Percentiles rank a stretch among this genome's conserved stretches.
phyloP scores from a whole-genome alignment of 192 early-diverging fungal genomes.

The Coemansia sp. region DNA sequence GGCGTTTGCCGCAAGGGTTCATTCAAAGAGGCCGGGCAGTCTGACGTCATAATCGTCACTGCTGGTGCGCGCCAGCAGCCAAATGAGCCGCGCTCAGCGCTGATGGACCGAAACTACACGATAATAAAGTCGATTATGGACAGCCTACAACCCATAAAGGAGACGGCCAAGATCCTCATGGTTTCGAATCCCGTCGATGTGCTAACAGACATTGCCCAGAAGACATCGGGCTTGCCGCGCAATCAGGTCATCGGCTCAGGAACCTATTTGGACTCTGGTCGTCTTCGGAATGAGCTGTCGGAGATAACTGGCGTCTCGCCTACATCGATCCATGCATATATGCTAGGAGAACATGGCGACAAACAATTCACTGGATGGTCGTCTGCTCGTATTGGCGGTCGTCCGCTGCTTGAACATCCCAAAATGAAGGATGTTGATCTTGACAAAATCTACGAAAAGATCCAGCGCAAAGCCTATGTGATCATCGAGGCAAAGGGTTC shows the following conservation, averaged over 20 bases:
- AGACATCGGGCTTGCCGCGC: constrained; percentile 72
- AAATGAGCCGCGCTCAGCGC: constrained; percentile 66
- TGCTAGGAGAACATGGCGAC: constrained; percentile 87
- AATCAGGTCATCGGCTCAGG: constrained; percentile 83
- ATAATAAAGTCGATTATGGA: constrained; percentile 73
- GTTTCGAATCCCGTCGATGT: constrained; percentile 86
- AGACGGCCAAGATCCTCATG: constrained; percentile 67
- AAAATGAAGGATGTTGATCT: constrained; percentile 60
- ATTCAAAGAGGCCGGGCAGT: constrained; percentile 73
- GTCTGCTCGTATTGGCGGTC: constrained; percentile 67
- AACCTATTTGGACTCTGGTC: constrained; percentile 77
- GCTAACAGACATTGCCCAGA: constrained; percentile 81
- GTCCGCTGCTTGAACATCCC: constrained; percentile 63
- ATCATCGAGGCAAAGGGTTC: constrained; percentile 87
- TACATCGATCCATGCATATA: constrained; percentile 74
- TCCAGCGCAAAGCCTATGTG: constrained; percentile 72
- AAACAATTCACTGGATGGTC: constrained; percentile 84
- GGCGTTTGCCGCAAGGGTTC: constrained; percentile 62
- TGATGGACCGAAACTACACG: constrained; percentile 78
- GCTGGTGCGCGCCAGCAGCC: constrained; percentile 83
- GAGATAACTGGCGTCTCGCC: constrained; percentile 61
- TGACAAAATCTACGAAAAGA: constrained; percentile 57
- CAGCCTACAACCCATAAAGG: constrained; percentile 72
- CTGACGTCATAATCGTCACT: constrained; percentile 80
- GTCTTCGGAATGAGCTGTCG: constrained; percentile 64